Conservation (phyloP, 2,329 filamentous ascomycete genomes). For the Chaetomium globosum region DNA sequence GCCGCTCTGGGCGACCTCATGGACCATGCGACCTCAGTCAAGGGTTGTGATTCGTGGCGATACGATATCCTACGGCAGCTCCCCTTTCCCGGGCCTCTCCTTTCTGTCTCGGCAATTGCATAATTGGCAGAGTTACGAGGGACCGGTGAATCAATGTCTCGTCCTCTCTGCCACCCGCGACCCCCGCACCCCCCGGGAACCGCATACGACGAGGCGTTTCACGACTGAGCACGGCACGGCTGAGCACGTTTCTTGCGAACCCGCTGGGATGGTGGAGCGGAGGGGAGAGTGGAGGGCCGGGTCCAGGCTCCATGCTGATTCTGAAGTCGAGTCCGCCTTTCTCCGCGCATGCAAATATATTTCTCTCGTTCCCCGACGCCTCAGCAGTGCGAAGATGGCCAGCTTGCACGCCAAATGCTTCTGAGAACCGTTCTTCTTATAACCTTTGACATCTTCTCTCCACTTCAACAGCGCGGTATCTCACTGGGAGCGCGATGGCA, state of each 20-base stretch:
- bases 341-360: slow-evolving; percentile 10
- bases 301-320: slow-evolving; percentile 24
- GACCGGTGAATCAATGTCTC: slow-evolving; percentile 26
- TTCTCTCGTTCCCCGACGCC: not conserved
- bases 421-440: slow-evolving; percentile 20
- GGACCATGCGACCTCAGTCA: too few species aligned
- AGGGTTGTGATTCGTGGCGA: slow-evolving; percentile 30
- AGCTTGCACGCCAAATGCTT: slow-evolving; percentile 26
- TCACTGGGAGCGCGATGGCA: slow-evolving; percentile 9
- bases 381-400: slow-evolving; percentile 2
- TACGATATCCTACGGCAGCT: slow-evolving; percentile 24
- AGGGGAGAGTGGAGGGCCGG: slow-evolving; percentile 1
- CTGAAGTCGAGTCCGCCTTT: slow-evolving; percentile 26
- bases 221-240: too few species aligned
- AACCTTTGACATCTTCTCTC: slow-evolving; percentile 24
- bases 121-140: slow-evolving; percentile 30
- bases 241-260: slow-evolving; percentile 25
- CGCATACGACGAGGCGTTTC: slow-evolving; percentile 23
- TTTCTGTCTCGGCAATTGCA: slow-evolving; percentile 26
- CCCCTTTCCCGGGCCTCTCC: slow-evolving; percentile 23
- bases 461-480: slow-evolving; percentile 16
- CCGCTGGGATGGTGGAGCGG: slow-evolving; percentile 6
- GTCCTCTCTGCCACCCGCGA: not conserved
- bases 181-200: not conserved
- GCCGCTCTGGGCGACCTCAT: too few species aligned